Evolutionary conservation across 768 basidiomycete genomes (phyloP), one percentile per base, ranked within the genome.

Genomic region (Trametopsis cervina): DNA sequence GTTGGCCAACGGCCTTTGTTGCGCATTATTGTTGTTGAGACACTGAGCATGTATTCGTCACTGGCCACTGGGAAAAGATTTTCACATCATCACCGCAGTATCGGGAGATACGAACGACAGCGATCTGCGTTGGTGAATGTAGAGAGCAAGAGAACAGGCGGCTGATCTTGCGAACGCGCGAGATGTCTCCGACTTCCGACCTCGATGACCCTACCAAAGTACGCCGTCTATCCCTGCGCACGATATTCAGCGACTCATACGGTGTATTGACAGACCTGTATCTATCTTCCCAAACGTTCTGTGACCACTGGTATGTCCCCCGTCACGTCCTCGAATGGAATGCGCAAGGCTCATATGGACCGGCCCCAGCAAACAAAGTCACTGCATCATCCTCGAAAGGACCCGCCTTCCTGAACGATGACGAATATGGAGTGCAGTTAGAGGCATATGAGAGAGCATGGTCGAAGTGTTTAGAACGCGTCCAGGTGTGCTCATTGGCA

Each of bases 381-480:
- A 21, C 18, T 20, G 9, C 47, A 20, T 41, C 43, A 38, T 35
- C 43, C 13, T 49, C 53, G 21, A 42, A 53, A n/a, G 45, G 52
- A 33, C 29, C 15, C 9, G 29, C 29, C n/a, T n/a, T n/a, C n/a
- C n/a, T n/a, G n/a, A n/a, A n/a, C n/a, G n/a, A n/a, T 10, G 53
- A 48, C 6, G 58, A 68, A 18, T 66, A 66, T 45, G 53, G 64
- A 25, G 54, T 75, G 36, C 72, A 80, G 21, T 64, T 82, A 42
- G 56, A 69, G 40, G 77, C 75, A 4, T 87, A 85, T 60, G 72
- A 59, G 42, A 57, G 55, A 1, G 77, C 77, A 1, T 87, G 84
- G 84, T 65, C 54, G 46, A 78, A 72, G 50, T 85, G 83, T 59
- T 62, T 83, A 23, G 58, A 66, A 7, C 73, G 75, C 15, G 64